phyloP scores from a whole-genome alignment of 139 green algal genomes.

The Micromonas pusilla region DNA sequence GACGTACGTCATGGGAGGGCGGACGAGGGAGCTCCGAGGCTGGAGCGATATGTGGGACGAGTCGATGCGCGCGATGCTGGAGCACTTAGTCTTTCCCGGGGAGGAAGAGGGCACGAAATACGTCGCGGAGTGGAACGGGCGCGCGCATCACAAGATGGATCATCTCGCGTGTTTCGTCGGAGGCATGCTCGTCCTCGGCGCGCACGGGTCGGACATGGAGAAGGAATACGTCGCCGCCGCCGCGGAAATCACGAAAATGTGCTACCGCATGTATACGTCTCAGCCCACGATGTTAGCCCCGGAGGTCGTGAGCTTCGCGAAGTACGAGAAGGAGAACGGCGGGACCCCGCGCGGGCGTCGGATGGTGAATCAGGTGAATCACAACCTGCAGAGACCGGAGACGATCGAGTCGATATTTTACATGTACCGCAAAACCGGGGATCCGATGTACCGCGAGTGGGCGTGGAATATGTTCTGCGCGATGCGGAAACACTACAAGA shows the following conservation, averaged over 20 bases:
- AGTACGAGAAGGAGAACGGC: constrained; percentile 34
- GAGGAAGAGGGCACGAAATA: constrained; percentile 34
- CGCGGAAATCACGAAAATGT: constrained; percentile 43
- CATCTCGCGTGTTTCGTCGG: constrained; percentile 66
- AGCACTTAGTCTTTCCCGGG: constrained; percentile 38
- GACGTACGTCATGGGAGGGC: constrained; percentile 34
- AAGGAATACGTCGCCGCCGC: constrained; percentile 45
- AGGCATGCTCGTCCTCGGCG: constrained; percentile 57
- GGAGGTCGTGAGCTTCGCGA: constrained; percentile 40
- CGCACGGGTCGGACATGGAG: constrained; percentile 28
- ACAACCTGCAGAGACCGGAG: constrained; percentile 64
- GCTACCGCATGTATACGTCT: constrained; percentile 52
- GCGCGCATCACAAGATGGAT: constrained; percentile 49
- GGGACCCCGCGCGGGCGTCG: no score
- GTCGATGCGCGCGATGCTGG: constrained; percentile 56
- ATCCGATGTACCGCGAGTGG: constrained; percentile 58
- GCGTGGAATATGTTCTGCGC: constrained; percentile 65
- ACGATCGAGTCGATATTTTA: constrained; percentile 62
- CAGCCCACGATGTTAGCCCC: constrained; percentile 37
- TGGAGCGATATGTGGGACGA: constrained; percentile 49
- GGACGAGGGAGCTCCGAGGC: background rate
- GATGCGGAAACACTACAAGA: constrained; percentile 50
- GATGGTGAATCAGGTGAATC: no score
- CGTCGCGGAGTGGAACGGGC: constrained; percentile 39
- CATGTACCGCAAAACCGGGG: constrained; percentile 55